Evolutionary conservation across 345 rosid species (phyloP), one percentile per base, ranked within the genome.

Genomic region (Erucastrum elatum): DNA sequence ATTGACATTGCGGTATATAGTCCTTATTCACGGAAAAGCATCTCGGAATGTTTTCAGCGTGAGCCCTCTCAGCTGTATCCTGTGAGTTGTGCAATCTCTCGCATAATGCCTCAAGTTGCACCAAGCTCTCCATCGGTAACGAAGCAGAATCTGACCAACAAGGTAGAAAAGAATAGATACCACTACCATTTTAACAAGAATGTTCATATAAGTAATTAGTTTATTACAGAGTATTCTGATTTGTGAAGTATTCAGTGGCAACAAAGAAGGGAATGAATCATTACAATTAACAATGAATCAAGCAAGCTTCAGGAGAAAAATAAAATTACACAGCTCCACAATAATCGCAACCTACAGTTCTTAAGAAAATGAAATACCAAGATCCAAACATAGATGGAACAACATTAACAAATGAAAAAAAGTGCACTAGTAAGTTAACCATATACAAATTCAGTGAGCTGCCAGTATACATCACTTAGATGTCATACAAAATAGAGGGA

Each of bases 1-100:
- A 96, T 79, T 93, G 99, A 80, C 99, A 96, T 75, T 96, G 96
- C 1, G 97, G 84, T 49, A 96, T 96, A 86, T 93, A 96, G 37
- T 96, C 98, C 0, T 88, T 91, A 77, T 91, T 96, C 53, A 86
- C 89, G 0, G 97, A 93, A 70, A 96, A 96, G 75, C 94, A 90
- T 87, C 90, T 93, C 82, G 93, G 84, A 67, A 92, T 87, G 84
- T 87, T 91, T 88, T 96, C 99, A 1, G 96, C 99, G 5, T 88
- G 96, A 33, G 97, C 94, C 10, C 99, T 77, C 79, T 96, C 99
- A 7, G 86, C 92, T 0, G 94, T 88, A 82, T 96, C 97, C 82
- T 87, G 94, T 13, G 99, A 93, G 74, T 90, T 93, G 84, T 93
- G 91, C 51, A 96, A 78, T 86, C 90, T 91, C 88, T 96, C 98